Conservation (phyloP, 2,329 filamentous ascomycete genomes). For the Microsporum ferrugineum region DNA sequence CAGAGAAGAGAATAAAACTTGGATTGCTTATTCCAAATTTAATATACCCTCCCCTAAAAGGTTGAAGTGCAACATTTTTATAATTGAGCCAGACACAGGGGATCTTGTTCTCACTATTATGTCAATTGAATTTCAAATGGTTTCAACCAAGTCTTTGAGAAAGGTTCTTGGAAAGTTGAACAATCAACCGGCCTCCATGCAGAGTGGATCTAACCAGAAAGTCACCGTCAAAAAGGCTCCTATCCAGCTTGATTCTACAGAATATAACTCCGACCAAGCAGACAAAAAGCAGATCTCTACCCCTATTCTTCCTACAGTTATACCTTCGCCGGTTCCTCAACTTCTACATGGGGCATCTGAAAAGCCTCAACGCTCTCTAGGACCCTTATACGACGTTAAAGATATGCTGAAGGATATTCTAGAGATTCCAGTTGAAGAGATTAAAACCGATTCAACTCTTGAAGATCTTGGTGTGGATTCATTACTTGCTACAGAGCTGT, state of each 20-base stretch:
- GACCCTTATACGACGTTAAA: background rate
- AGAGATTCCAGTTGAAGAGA: background rate
- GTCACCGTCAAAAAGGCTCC: background rate
- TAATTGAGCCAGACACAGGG: background rate
- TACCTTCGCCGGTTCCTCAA: background rate
- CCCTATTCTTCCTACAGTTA: no score
- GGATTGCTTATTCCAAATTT: slow-evolving; percentile 1
- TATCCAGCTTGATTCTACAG: background rate
- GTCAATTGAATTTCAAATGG: slow-evolving; percentile 1
- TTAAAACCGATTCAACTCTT: background rate
- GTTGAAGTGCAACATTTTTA: slow-evolving; percentile 3
- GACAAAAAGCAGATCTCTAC: no score
- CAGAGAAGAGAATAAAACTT: background rate
- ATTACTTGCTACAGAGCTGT: background rate
- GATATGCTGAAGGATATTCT: background rate
- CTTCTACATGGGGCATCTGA: background rate
- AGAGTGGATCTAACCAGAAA: background rate
- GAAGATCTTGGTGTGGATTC: background rate
- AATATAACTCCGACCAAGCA: no score
- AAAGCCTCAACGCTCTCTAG: background rate
- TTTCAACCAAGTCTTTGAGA: background rate
- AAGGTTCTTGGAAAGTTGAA: slow-evolving; percentile 4
- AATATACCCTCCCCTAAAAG: background rate
- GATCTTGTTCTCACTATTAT: background rate
- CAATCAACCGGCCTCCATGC: background rate